phyloP scores from a whole-genome alignment of 495 filamentous ascomycete genomes.

The Talaromyces trachyspermus region DNA sequence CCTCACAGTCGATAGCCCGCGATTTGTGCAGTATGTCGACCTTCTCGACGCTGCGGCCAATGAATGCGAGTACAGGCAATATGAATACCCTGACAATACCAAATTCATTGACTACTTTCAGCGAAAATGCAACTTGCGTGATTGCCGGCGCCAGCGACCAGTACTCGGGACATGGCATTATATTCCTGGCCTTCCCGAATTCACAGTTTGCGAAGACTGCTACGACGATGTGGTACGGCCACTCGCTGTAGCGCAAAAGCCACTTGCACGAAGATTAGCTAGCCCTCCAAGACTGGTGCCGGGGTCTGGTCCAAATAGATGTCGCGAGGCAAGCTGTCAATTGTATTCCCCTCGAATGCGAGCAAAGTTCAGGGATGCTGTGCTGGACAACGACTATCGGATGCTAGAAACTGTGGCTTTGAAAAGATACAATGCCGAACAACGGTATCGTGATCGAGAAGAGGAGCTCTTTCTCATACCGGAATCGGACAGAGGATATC shows the following conservation, averaged over 20 bases:
- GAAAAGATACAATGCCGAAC: conserved; percentile 36
- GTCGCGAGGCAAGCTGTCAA: conserved; percentile 55
- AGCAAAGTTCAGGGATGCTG: conserved; percentile 51
- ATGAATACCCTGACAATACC: conserved; percentile 35
- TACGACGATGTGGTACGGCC: conserved; percentile 65
- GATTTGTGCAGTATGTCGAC: conserved; percentile 56
- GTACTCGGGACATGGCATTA: conserved; percentile 51
- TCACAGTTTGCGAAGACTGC: conserved; percentile 66
- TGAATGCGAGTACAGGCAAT: conserved; percentile 26
- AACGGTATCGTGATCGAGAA: conserved; percentile 38
- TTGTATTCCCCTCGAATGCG: conserved; percentile 73
- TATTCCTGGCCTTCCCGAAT: conserved; percentile 53
- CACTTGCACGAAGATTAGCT: conserved; percentile 52
- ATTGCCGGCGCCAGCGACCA: conserved; percentile 49
- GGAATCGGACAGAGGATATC: conserved; percentile 35
- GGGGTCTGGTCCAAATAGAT: conserved; percentile 36
- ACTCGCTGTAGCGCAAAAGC: conserved; percentile 38
- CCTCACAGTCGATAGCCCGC: conserved; percentile 41
- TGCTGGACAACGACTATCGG: conserved; percentile 48
- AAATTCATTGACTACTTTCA: conserved; percentile 45
- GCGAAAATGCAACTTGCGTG: conserved; percentile 40
- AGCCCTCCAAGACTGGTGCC: conserved; percentile 35
- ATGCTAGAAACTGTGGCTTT: conserved; percentile 34
- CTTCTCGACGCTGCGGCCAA: conserved; percentile 49
- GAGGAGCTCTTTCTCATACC: conserved; percentile 24